A percentile compares a stretch with the other conserved stretches of the same genome.
phyloP scores from a whole-genome alignment of 192 early-diverging fungal species.

The Geranomyces variabilis region DNA sequence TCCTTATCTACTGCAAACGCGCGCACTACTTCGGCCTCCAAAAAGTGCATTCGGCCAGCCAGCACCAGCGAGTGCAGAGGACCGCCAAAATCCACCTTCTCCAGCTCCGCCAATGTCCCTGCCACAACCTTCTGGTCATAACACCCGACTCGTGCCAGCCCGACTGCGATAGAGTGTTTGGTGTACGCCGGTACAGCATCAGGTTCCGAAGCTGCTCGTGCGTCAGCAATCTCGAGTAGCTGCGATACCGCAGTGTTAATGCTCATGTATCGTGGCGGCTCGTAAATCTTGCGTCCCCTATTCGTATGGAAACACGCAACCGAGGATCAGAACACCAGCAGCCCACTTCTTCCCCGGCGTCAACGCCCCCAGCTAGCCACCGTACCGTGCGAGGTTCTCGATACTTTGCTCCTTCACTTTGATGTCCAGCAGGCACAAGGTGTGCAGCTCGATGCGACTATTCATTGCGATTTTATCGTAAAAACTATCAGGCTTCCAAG shows the following conservation, averaged over 20 bases:
- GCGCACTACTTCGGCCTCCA: slow-evolving; percentile 88
- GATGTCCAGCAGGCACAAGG: slow-evolving; percentile 95
- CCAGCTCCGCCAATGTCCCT: slow-evolving; percentile 85
- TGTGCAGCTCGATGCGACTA: slow-evolving; percentile 82
- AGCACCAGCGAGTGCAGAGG: slow-evolving; percentile 95
- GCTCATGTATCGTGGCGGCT: slow-evolving; percentile 98
- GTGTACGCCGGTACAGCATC: slow-evolving; percentile 61
- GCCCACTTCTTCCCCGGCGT: not conserved
- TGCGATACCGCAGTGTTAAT: slow-evolving; percentile 92
- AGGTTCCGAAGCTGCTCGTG: slow-evolving; percentile 45
- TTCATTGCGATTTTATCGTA: slow-evolving; percentile 93
- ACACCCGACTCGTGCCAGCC: slow-evolving; percentile 88
- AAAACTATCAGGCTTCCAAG: slow-evolving; percentile 96
- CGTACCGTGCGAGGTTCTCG: slow-evolving; percentile 88
- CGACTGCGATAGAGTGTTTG: slow-evolving; percentile 82
- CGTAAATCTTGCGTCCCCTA: slow-evolving; percentile 88
- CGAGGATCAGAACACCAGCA: too few relatives aligned
- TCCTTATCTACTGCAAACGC: slow-evolving; percentile 67
- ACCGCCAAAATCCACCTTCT: slow-evolving; percentile 85
- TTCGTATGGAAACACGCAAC: not conserved
- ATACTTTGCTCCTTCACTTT: slow-evolving; percentile 97
- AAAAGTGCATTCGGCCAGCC: slow-evolving; percentile 87
- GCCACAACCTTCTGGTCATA: slow-evolving; percentile 78
- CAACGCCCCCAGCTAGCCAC: too few relatives aligned
- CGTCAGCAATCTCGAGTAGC: slow-evolving; percentile 90